A percentile compares a stretch with the other conserved stretches of the same genome.
Evolutionary conservation across 192 early-diverging fungal genomes (phyloP).

Genomic region (Endogone sp.): DNA sequence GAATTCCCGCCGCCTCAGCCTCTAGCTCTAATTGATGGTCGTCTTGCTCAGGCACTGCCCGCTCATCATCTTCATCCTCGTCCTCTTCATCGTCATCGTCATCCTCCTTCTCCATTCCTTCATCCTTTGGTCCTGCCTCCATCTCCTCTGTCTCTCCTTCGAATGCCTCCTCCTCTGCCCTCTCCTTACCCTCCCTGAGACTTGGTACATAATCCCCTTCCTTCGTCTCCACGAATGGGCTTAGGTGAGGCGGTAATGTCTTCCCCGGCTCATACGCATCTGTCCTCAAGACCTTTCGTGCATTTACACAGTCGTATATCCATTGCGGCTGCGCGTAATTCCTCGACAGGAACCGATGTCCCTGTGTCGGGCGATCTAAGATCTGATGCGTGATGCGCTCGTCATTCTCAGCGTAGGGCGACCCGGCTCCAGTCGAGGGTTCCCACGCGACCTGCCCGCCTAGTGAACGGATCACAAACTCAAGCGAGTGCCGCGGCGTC

Average conservation of each 20-base stretch:
- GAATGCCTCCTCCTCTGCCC: conserved; percentile 45
- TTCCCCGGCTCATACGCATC: conserved; percentile 76
- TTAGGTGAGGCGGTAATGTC: conserved; percentile 85
- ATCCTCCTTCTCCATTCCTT: conserved; percentile 11
- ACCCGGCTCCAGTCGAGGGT: conserved; percentile 65
- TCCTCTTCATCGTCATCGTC: conserved; percentile 30
- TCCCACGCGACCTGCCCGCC: conserved; percentile 94
- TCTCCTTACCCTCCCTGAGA: conserved; percentile 31
- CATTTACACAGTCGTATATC: conserved; percentile 93
- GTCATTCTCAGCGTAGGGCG: conserved; percentile 76
- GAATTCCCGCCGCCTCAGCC: conserved; percentile 64
- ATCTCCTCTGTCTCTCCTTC: conserved; percentile 60
- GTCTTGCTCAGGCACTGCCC: conserved; percentile 30
- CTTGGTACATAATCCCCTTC: conserved; percentile 87
- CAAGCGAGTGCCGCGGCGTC: conserved; percentile 87
- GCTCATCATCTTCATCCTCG: conserved; percentile 18
- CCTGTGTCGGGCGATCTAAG: conserved; percentile 73
- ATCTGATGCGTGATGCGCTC: conserved; percentile 88
- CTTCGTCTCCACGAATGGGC: conserved; percentile 84
- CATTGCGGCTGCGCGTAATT: conserved; percentile 97
- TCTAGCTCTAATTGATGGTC: conserved; percentile 60
- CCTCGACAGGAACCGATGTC: conserved; percentile 59
- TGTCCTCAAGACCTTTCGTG: conserved; percentile 60
- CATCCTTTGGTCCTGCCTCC: conserved; percentile 39
- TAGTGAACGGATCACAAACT: conserved; percentile 87